A percentile compares a stretch with the other conserved stretches of the same genome.
Evolutionary conservation across 306 rosid species (phyloP).

Genomic region (Castanea sativa): DNA sequence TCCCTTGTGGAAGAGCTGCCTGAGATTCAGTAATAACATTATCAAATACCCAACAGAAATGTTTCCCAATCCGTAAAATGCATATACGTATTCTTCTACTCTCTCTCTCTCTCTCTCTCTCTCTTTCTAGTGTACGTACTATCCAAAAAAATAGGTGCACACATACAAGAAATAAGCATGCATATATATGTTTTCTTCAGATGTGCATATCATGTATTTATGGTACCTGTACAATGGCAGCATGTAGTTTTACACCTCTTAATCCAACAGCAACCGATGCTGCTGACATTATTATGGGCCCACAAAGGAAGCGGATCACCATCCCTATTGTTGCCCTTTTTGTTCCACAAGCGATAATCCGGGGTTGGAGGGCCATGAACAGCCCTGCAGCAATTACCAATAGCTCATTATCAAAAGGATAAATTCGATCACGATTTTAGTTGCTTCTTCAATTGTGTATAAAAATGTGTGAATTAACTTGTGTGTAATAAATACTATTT

Average conservation of each 20-base stretch:
- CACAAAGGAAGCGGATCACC: conserved; percentile 36
- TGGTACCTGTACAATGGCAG: conserved; percentile 47
- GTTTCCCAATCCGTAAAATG: neutral
- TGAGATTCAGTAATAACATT: neutral
- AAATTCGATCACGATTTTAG: no score
- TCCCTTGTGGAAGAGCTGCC: conserved; percentile 57
- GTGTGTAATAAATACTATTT: no score
- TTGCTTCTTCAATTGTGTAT: no score
- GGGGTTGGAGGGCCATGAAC: conserved; percentile 46
- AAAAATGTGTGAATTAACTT: no score
- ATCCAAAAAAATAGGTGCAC: neutral
- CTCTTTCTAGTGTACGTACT: neutral
- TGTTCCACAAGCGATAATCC: conserved; percentile 38
- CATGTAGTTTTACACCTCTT: conserved; percentile 29
- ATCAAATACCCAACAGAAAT: neutral
- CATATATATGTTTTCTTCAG: neutral
- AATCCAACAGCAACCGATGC: conserved; percentile 33
- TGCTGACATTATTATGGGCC: conserved; percentile 38
- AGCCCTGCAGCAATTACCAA: conserved; percentile 23
- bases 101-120: no score
- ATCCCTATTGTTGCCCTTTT: conserved; percentile 39
- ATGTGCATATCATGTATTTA: neutral
- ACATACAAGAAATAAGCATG: neutral
- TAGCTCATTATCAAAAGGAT: neutral
- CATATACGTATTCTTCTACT: neutral